phyloP scores from a whole-genome alignment of 176 grass and related monocot species.

The Bothriochloa decipiens region DNA sequence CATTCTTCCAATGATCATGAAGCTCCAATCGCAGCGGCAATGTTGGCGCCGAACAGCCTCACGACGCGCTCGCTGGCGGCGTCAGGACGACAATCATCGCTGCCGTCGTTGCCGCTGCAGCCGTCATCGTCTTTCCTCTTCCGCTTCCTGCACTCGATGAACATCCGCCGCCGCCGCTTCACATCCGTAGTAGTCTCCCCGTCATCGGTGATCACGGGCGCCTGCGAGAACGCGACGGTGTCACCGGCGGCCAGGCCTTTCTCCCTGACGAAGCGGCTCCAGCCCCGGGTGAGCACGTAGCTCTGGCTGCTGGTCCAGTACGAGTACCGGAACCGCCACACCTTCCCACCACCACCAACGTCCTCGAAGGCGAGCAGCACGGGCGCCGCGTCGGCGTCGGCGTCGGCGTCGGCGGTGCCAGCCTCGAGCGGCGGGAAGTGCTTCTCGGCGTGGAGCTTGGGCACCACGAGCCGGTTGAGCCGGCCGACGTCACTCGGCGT shows the following conservation, averaged over 20 bases:
- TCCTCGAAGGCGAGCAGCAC: constrained; percentile 68
- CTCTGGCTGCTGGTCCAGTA: constrained; percentile 99
- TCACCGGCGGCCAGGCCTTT: constrained; percentile 45
- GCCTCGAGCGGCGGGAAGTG: constrained; percentile 56
- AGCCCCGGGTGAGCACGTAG: constrained; percentile 94
- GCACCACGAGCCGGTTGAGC: constrained; percentile 70
- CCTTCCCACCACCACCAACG: constrained; percentile 44
- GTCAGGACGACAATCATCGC: no score
- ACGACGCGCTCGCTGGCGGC: no score
- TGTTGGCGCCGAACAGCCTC: no score
- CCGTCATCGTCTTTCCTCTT: no score
- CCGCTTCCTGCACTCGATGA: no score
- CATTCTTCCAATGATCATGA: no score
- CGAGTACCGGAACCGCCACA: constrained; percentile 83
- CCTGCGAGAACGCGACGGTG: no score
- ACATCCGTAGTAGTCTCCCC: no score
- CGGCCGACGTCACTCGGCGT: constrained; percentile 79
- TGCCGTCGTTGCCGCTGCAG: no score
- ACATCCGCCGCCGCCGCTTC: no score
- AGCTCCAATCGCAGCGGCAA: no score
- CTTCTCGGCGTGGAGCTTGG: constrained; percentile 77
- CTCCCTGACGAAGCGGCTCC: constrained; percentile 94
- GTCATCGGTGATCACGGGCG: no score
- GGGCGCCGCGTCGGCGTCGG: constrained; percentile 24
- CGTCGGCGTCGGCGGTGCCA: constrained; percentile 16